Conservation (phyloP, 179 eudicot species). For the Patellifolia procumbens region DNA sequence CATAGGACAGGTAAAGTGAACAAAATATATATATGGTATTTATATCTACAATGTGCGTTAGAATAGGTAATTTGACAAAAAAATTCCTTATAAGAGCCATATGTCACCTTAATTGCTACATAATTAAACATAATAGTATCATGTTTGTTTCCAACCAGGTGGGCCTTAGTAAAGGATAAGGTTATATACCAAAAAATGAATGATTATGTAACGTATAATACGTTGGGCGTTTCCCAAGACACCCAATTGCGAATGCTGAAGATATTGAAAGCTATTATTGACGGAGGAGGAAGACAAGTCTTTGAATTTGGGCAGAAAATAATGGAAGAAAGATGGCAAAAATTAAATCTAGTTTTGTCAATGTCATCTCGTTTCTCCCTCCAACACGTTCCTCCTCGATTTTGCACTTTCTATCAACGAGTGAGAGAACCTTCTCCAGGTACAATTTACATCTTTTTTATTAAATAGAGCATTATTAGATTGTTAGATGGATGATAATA, state of each 20-base stretch:
- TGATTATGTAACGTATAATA: conserved; percentile 16
- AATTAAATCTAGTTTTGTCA: conserved; percentile 32
- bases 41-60: too few relatives aligned
- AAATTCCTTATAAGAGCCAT: too few relatives aligned
- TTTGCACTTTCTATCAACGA: conserved; percentile 44
- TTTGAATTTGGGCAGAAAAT: conserved; percentile 39
- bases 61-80: too few relatives aligned
- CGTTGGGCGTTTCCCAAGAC: conserved; percentile 41
- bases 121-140: too few relatives aligned
- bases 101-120: neutral
- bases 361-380: conserved; percentile 45
- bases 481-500: too few relatives aligned
- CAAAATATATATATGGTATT: too few relatives aligned
- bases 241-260: conserved; percentile 45
- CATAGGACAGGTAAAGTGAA: too few relatives aligned
- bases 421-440: conserved; percentile 61
- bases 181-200: conserved; percentile 38
- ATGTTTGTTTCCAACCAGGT: conserved; percentile 28
- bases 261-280: conserved; percentile 43
- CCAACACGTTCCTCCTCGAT: conserved; percentile 45
- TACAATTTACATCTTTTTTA: too few relatives aligned
- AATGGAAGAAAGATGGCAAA: conserved; percentile 49
- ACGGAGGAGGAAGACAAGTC: conserved; percentile 37
- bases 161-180: conserved; percentile 57
- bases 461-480: too few relatives aligned